phyloP scores from a whole-genome alignment of 306 rosid species.

The Mucuna pruriens region DNA sequence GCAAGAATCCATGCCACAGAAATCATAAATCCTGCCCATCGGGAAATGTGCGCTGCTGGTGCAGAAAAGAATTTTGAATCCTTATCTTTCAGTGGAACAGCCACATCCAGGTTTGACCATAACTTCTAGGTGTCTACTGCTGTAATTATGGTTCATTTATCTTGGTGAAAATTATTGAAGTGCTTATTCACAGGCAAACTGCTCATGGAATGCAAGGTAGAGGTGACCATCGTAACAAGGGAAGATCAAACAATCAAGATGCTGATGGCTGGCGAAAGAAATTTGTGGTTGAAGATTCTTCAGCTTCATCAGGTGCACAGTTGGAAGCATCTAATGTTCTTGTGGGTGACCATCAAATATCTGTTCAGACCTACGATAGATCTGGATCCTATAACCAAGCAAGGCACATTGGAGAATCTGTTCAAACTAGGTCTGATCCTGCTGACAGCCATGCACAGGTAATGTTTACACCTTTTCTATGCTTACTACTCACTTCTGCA shows the following conservation, averaged over 20 bases:
- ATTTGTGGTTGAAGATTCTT: slow-evolving; percentile 47
- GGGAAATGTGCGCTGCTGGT: slow-evolving; percentile 47
- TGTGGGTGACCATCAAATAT: slow-evolving; percentile 56
- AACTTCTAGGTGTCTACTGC: slow-evolving; percentile 41
- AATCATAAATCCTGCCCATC: slow-evolving; percentile 46
- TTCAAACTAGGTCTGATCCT: slow-evolving; percentile 54
- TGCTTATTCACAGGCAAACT: slow-evolving; percentile 68
- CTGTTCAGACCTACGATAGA: slow-evolving; percentile 51
- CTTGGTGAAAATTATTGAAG: slow-evolving; percentile 38
- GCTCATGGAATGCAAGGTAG: slow-evolving; percentile 65
- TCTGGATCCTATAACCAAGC: slow-evolving; percentile 51
- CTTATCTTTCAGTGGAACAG: slow-evolving; percentile 44
- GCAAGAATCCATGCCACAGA: slow-evolving; percentile 49
- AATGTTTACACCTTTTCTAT: slow-evolving; percentile 35
- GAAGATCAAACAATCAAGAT: slow-evolving; percentile 61
- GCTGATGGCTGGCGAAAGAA: slow-evolving; percentile 70
- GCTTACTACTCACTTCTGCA: slow-evolving; percentile 26
- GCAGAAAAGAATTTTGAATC: slow-evolving; percentile 56
- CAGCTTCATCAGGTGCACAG: slow-evolving; percentile 48
- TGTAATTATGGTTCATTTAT: slow-evolving; percentile 39
- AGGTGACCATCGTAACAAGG: slow-evolving; percentile 59
- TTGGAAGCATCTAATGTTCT: slow-evolving; percentile 54
- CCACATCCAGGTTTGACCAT: slow-evolving; percentile 70
- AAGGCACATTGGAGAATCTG: slow-evolving; percentile 60
- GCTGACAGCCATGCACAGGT: slow-evolving; percentile 75